phyloP scores from a whole-genome alignment of 306 rosid genomes.

The Cicer judaicum region DNA sequence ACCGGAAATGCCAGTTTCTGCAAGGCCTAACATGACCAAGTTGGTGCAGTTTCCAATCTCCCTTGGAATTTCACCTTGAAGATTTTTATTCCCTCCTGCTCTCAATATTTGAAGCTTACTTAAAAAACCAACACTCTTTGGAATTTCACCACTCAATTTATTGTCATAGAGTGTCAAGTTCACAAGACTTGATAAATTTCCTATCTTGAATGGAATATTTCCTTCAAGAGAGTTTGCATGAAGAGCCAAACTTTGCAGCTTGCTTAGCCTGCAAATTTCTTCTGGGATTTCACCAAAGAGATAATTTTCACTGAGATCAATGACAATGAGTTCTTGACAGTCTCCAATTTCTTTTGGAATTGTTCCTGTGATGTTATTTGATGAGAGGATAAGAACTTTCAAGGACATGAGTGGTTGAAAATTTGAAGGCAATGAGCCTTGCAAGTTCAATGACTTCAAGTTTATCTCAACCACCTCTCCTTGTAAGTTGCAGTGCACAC shows the following conservation, averaged over 20 bases:
- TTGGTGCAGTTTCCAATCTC: conserved; percentile 86
- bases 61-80: conserved; percentile 74
- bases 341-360: conserved; percentile 76
- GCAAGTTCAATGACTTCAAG: conserved; percentile 62
- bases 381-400: conserved; percentile 57
- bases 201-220: conserved; percentile 60
- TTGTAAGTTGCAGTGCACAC: conserved; percentile 65
- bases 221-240: conserved; percentile 71
- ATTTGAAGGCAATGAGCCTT: conserved; percentile 80
- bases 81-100: conserved; percentile 77
- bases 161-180: conserved; percentile 73
- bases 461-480: conserved; percentile 65
- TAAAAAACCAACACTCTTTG: conserved; percentile 70
- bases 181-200: conserved; percentile 68
- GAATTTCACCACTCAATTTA: conserved; percentile 67
- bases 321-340: conserved; percentile 52
- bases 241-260: conserved; percentile 59
- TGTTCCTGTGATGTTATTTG: conserved; percentile 66
- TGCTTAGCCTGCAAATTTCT: conserved; percentile 69
- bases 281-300: conserved; percentile 75
- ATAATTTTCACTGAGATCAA: conserved; percentile 70
- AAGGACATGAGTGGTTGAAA: conserved; percentile 66
- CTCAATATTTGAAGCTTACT: conserved; percentile 63
- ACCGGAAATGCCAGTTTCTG: conserved; percentile 84
- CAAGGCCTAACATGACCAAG: conserved; percentile 78